Base-by-base conservation (phyloP, 371 early-diverging fungal genomes). In the Lichtheimia corymbifera region DNA sequence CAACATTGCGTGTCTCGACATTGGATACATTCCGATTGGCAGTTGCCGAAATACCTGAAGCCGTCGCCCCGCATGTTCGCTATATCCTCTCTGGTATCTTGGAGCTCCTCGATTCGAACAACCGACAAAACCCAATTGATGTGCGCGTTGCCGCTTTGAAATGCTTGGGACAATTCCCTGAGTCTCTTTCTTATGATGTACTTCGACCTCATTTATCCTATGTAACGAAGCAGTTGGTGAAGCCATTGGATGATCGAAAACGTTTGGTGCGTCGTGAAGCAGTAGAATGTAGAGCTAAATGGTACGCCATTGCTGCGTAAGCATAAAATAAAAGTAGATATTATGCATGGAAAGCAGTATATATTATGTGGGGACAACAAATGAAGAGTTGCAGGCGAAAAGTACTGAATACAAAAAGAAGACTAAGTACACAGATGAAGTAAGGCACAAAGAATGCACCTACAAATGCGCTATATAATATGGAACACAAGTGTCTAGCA, bases 251-350 rank as follows among this genome's bases (percentile, higher is more conserved):
- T 68, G 98, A 97, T 66, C 87, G 72, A 25, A 96, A 96, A 77
- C 83, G 96, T 40, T 53, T 88, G 27, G 97, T 97, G 15, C 76
- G 98, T 64, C 83, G 83, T 53, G 93, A 92, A 67, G 98, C 96
- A 0, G 94, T 92, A 7, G 89, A 92, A 56, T 89, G 94, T 50
- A 74, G 94, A 59, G 87, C 85, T 61, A 87, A 85, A 63, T 97
- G 97, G 97, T 94, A 79, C 50, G 47, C 47, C 47, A 47, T 47
- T 47, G 47, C 47, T 7, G 47, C 22, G 47, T 47, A 47, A 17
- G n/a, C 47, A 7, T 47, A 18, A 5, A 45, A 47, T 47, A 47
- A 5, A 5, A 47, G 47, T n/a, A 18, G n/a, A 14, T 43, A 7
- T 7, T 22, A 47, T 47, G 47, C 47, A 47, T 47, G 17, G 1